Percentiles rank a stretch among this genome's conserved stretches.
Conservation (phyloP, 306 rosid genomes). For the Pyrus betulifolia region DNA sequence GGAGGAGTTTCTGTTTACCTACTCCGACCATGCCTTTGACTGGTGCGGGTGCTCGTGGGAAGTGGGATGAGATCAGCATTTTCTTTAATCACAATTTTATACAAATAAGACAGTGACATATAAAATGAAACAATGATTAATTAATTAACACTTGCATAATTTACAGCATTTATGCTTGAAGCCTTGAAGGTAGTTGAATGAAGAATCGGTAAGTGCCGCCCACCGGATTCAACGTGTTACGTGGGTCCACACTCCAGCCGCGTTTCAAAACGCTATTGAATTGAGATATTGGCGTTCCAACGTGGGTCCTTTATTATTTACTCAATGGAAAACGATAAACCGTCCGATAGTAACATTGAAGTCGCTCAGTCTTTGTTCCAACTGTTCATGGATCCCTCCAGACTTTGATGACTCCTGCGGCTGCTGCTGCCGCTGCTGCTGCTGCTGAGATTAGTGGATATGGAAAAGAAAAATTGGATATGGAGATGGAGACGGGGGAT, state of each 20-base stretch:
- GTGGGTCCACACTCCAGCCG: background rate
- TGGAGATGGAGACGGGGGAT: background rate
- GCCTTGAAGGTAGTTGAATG: background rate
- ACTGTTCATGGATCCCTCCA: no score
- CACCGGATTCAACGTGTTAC: background rate
- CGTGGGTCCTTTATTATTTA: no score
- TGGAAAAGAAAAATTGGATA: no score
- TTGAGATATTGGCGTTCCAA: no score
- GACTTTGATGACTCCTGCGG: no score
- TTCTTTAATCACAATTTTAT: background rate
- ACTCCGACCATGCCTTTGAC: background rate
- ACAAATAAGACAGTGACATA: background rate
- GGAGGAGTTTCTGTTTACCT: background rate
- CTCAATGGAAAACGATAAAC: no score
- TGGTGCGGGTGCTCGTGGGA: background rate
- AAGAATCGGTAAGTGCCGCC: background rate
- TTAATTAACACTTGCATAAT: no score
- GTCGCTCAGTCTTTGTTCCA: no score
- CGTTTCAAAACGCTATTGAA: background rate
- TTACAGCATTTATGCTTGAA: no score
- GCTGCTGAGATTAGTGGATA: no score
- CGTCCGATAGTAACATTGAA: no score
- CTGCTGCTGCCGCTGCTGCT: no score
- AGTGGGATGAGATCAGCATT: background rate
- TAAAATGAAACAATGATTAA: background rate